A percentile compares a stretch with the other conserved stretches of the same genome.
Conservation (phyloP, 2,329 filamentous ascomycete species). For the Didymella pinodella region DNA sequence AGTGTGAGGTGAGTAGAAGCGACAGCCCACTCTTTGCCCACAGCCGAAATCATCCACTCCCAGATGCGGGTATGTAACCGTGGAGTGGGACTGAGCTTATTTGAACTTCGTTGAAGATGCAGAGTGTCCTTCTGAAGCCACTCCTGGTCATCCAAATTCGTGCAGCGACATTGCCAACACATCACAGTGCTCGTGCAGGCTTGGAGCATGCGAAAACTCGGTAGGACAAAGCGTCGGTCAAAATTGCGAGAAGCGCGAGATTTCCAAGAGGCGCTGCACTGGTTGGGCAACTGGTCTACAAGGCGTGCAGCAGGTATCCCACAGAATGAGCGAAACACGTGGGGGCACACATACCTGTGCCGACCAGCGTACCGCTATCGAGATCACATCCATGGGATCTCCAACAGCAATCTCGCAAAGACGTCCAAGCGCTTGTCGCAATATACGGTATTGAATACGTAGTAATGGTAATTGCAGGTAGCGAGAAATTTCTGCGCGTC, state of each 20-base stretch:
- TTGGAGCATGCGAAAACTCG: slow-evolving; percentile 7
- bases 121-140: slow-evolving; percentile 9
- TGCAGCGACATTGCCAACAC: slow-evolving; percentile 11
- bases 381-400: slow-evolving; percentile 1
- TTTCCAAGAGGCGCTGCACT: slow-evolving; percentile 17
- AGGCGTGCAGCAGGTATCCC: slow-evolving; percentile 21
- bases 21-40: slow-evolving; percentile 36
- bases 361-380: slow-evolving; percentile 9
- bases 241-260: slow-evolving; percentile 13
- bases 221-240: slow-evolving; percentile 17
- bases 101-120: slow-evolving; percentile 32
- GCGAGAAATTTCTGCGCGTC: slow-evolving; percentile 16
- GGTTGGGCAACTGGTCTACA: slow-evolving; percentile 12
- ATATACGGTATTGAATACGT: neutral
- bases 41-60: slow-evolving; percentile 33
- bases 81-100: slow-evolving; percentile 46
- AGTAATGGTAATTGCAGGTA: neutral
- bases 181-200: slow-evolving; percentile 14
- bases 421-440: neutral
- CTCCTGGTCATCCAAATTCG: slow-evolving; percentile 4
- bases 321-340: slow-evolving; percentile 32
- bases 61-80: slow-evolving; percentile 38
- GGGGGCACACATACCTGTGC: slow-evolving; percentile 24
- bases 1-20: slow-evolving; percentile 26
- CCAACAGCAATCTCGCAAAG: slow-evolving; percentile 1